Base-by-base conservation (phyloP, 768 basidiomycete species). In the Tulasnella calospora region DNA sequence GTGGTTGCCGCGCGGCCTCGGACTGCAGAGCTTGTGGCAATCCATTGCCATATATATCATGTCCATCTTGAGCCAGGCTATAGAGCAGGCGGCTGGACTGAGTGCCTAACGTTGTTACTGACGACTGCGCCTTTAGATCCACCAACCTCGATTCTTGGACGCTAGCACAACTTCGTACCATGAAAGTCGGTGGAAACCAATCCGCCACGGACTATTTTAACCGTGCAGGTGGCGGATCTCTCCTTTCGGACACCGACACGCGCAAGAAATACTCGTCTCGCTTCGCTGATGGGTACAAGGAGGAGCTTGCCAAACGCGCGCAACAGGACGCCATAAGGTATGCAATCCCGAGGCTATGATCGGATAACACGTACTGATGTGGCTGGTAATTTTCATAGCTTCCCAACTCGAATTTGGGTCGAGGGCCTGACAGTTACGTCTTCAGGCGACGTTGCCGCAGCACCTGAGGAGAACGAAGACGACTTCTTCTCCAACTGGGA, bases 401-500 rank as follows among this genome's bases (percentile, higher is more conserved):
- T 89, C 83, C 94, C 95, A 0, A 86, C 88, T 35, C 90, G 92
- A 21, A 91, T 95, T 75, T 85, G 89, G 73, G 88, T 96, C n/a
- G 96, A 98, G 35, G 96, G 95, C n/a, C 86, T 90, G 76, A 91
- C 85, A 61, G 80, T 86, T 5, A 61, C 87, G 12, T 83, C 88
- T 0, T 76, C 83, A 0, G 61, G 61, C 2, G 73, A 83, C 21
- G 79, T 81, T 21, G 82, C 83, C 1, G n/a, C 84, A 82, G 40
- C 79, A 19, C 78, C 80, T 6, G 86, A 85, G 79, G 87, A 88
- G 67, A 85, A 86, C 0, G 95, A 95, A 74, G 96, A 98, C 12
- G 96, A 98, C 83, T 99, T 99, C 85, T 99, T 98, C 86, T 91
- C 94, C 71, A 93, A 94, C 36, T 99, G 97, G 96, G 95, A 96